Evolutionary conservation across 2,329 filamentous ascomycete species (phyloP).

Genomic region (Periconia sp.): DNA sequence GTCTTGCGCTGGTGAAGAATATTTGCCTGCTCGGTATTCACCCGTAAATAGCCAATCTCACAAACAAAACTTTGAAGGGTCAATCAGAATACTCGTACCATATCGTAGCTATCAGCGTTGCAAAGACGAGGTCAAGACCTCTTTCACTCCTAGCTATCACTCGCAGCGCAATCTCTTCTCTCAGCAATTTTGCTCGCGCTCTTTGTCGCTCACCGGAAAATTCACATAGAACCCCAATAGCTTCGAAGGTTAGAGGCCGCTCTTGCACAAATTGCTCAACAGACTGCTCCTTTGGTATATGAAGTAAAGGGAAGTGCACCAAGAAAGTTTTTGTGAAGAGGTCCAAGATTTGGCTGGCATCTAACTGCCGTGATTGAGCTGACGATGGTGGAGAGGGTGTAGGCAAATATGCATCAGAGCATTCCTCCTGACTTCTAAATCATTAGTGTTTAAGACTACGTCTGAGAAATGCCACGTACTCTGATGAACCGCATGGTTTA

Average conservation of each 20-base stretch:
- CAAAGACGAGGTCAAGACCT: neutral
- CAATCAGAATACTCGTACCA: neutral
- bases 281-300: constrained; percentile 7
- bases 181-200: neutral
- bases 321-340: constrained; percentile 13
- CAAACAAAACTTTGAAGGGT: no score
- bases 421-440: no score
- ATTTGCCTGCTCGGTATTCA: constrained; percentile 9
- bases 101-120: neutral
- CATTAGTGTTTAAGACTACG: no score
- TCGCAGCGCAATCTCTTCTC: neutral
- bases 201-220: neutral
- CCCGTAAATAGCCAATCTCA: no score
- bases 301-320: constrained; percentile 14
- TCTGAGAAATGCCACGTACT: no score
- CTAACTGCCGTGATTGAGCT: neutral
- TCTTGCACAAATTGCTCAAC: constrained; percentile 8
- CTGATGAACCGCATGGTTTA: neutral
- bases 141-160: neutral
- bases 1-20: constrained; percentile 11
- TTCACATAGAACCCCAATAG: neutral
- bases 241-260: constrained; percentile 13
- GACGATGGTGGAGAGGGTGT: neutral
- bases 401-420: neutral
- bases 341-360: constrained; percentile 8